Evolutionary conservation across 371 early-diverging fungal species (phyloP).

Genomic region (Entomophthora muscae): DNA sequence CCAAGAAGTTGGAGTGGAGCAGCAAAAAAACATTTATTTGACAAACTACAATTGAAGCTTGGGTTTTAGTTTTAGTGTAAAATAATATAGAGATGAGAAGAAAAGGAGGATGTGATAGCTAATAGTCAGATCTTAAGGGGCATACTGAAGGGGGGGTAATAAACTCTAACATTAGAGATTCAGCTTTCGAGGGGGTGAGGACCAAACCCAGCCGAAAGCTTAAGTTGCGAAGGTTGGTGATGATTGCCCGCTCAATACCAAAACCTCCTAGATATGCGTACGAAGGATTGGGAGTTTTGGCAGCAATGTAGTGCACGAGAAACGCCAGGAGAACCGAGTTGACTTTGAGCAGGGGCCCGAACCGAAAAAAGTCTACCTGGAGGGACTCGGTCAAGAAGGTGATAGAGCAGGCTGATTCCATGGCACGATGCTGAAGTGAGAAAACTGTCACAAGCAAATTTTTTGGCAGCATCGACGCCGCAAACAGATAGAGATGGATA

Average conservation of each 20-base stretch:
- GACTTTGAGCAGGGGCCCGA: constrained; percentile 4
- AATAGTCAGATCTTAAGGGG: background rate
- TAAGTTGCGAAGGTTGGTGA: background rate
- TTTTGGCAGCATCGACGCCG: background rate
- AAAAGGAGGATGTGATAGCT: too few species aligned
- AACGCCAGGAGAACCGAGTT: background rate
- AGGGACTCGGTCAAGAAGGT: background rate
- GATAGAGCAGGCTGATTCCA: background rate
- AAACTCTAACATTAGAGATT: background rate
- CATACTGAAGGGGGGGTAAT: background rate
- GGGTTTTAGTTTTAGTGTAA: too few species aligned
- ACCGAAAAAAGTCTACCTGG: background rate
- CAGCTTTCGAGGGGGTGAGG: background rate
- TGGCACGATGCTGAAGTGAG: background rate
- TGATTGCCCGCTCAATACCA: background rate
- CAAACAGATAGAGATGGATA: background rate
- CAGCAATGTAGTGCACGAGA: background rate
- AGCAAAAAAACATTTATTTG: too few species aligned
- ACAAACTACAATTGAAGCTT: too few species aligned
- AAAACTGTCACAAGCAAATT: background rate
- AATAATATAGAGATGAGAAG: too few species aligned
- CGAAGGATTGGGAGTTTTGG: background rate
- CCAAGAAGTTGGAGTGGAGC: too few species aligned
- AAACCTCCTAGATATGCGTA: background rate
- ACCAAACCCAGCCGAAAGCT: background rate